A percentile compares a stretch with the other conserved stretches of the same genome.
phyloP scores from a whole-genome alignment of 108 stramenopile genomes.

The Skeletonema tropicum region DNA sequence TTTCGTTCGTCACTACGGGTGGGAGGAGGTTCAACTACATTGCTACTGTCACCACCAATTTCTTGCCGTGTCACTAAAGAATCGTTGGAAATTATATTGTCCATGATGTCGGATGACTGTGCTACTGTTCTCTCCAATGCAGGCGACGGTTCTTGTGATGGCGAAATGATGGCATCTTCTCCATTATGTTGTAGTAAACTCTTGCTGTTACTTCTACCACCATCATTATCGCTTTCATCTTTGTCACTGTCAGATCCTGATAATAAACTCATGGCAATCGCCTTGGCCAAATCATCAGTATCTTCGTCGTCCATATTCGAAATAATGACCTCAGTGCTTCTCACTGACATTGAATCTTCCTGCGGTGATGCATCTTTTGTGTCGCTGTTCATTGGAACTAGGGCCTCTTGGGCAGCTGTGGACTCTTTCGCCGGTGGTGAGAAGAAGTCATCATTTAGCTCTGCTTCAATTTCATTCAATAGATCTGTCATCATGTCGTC shows the following conservation, averaged over 20 bases:
- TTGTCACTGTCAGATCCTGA: not conserved
- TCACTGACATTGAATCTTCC: not conserved
- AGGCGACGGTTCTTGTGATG: too few relatives aligned
- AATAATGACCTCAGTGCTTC: not conserved
- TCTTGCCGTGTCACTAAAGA: not conserved
- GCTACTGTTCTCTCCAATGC: not conserved
- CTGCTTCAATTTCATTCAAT: conserved; percentile 39
- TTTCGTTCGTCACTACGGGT: not conserved
- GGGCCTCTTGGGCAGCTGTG: not conserved
- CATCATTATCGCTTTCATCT: not conserved
- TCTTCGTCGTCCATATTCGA: not conserved
- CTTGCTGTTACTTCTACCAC: not conserved
- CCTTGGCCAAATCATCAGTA: not conserved
- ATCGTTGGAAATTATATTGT: not conserved
- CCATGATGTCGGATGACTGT: not conserved
- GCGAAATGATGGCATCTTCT: not conserved
- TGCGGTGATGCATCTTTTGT: not conserved
- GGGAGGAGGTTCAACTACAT: not conserved
- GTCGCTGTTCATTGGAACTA: not conserved
- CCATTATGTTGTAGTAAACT: not conserved
- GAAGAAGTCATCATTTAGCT: conserved; percentile 26
- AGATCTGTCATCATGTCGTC: conserved; percentile 41
- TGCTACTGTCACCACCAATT: not conserved
- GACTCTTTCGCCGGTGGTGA: not conserved
- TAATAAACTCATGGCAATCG: not conserved